Evolutionary conservation across 2,329 filamentous ascomycete genomes (phyloP).

Genomic region (Fusarium sublunatum): DNA sequence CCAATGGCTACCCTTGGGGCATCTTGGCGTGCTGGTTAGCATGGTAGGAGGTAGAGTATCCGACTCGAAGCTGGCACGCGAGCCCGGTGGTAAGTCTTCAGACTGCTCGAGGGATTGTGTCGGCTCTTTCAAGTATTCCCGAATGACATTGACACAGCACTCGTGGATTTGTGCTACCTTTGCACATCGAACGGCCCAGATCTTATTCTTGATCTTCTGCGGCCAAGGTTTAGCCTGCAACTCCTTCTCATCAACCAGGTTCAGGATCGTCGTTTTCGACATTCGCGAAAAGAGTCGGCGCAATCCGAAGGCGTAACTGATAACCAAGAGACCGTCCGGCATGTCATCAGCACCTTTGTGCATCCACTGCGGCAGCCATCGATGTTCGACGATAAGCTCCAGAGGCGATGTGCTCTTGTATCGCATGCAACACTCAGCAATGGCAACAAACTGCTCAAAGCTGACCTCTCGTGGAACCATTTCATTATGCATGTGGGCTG

Average conservation of each 20-base stretch:
- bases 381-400: constrained; percentile 61
- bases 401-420: constrained; percentile 65
- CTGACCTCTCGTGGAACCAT: constrained; percentile 59
- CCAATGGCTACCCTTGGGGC: constrained; percentile 60
- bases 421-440: constrained; percentile 62
- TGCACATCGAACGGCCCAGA: constrained; percentile 60
- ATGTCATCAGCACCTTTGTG: constrained; percentile 60
- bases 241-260: constrained; percentile 57
- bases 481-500: constrained; percentile 62
- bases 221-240: constrained; percentile 60
- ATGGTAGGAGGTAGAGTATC: constrained; percentile 32
- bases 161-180: constrained; percentile 63
- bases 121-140: constrained; percentile 58
- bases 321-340: constrained; percentile 62
- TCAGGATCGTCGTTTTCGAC: constrained; percentile 62
- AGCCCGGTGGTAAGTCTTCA: constrained; percentile 37
- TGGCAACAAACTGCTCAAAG: constrained; percentile 63
- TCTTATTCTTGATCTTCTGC: constrained; percentile 58
- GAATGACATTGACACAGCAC: constrained; percentile 57
- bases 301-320: constrained; percentile 65
- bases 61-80: constrained; percentile 36
- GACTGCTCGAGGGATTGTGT: constrained; percentile 31
- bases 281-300: constrained; percentile 61
- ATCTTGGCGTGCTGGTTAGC: constrained; percentile 57
- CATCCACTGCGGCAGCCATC: constrained; percentile 65